phyloP scores from a whole-genome alignment of 2,329 filamentous ascomycete species.

The Colletotrichum aenigma region DNA sequence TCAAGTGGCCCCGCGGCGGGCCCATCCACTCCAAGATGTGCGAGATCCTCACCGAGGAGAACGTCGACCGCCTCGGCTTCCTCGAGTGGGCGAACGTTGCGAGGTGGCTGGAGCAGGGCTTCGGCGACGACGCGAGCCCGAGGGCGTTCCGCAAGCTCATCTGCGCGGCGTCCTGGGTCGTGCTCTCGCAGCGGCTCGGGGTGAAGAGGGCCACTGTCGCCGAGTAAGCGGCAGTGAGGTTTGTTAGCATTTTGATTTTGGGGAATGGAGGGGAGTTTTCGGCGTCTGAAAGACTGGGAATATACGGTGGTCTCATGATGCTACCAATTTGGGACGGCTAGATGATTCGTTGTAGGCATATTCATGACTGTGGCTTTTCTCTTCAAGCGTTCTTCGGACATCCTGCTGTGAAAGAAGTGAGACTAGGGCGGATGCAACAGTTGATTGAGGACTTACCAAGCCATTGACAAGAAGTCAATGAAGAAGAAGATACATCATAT shows the following conservation, averaged over 20 bases:
- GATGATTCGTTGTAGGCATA: background rate
- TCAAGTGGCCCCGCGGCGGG: slow-evolving; percentile 42
- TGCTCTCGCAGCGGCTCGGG: slow-evolving; percentile 5
- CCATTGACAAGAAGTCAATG: background rate
- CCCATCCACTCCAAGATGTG: slow-evolving; percentile 41
- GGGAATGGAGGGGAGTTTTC: background rate
- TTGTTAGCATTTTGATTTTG: background rate
- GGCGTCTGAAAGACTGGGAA: background rate
- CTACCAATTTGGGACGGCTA: background rate
- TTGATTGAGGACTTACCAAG: background rate
- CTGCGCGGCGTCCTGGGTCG: slow-evolving; percentile 7
- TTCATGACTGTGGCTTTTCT: background rate
- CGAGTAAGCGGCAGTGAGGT: background rate
- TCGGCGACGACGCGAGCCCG: slow-evolving; percentile 36
- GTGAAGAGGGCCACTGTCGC: slow-evolving; percentile 9
- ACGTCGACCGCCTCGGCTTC: slow-evolving; percentile 43
- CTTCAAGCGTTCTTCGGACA: background rate
- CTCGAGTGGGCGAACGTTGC: slow-evolving; percentile 39
- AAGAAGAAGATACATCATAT: background rate
- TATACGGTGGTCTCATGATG: background rate
- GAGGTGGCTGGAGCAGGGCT: slow-evolving; percentile 39
- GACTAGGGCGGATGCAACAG: background rate
- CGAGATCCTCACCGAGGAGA: slow-evolving; percentile 36
- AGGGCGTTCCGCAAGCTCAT: slow-evolving; percentile 12
- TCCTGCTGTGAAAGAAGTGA: background rate